phyloP scores from a whole-genome alignment of 768 basidiomycete species.

The Serendipita sp. region DNA sequence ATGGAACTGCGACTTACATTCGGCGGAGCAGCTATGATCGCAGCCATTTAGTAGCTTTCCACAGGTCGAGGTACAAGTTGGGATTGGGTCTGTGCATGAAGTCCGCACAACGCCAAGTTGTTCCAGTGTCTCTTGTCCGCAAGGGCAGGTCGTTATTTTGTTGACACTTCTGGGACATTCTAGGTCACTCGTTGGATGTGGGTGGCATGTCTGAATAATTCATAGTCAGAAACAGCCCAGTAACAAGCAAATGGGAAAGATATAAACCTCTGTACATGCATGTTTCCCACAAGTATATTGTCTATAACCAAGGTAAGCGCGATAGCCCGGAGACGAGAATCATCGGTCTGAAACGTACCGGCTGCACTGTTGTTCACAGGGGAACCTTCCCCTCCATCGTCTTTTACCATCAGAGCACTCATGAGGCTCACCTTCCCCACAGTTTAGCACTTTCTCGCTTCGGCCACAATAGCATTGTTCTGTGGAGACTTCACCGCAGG shows the following conservation, averaged over 20 bases:
- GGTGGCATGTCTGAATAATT: conserved; percentile 40
- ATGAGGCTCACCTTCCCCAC: conserved; percentile 34
- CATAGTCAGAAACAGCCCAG: neutral
- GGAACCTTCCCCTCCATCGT: conserved; percentile 49
- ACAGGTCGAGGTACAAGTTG: conserved; percentile 59
- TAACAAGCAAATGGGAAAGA: conserved; percentile 5
- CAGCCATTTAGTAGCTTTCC: conserved; percentile 47
- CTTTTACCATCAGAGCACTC: conserved; percentile 30
- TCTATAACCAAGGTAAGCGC: conserved; percentile 19
- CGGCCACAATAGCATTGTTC: conserved; percentile 72
- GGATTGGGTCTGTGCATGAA: conserved; percentile 58
- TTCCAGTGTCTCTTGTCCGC: conserved; percentile 44
- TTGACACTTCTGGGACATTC: conserved; percentile 61
- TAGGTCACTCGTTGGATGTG: conserved; percentile 38
- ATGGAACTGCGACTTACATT: conserved; percentile 25
- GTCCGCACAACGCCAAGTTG: conserved; percentile 16
- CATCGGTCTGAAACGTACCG: conserved; percentile 23
- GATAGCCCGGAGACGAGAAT: neutral
- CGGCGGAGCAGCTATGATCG: conserved; percentile 49
- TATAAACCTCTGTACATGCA: conserved; percentile 36
- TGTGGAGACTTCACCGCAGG: conserved; percentile 38
- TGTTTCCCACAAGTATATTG: conserved; percentile 66
- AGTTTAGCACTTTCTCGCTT: conserved; percentile 37
- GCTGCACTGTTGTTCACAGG: conserved; percentile 45
- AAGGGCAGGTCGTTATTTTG: conserved; percentile 59